Percentiles rank a stretch among this genome's conserved stretches.
Conservation (phyloP, 192 early-diverging fungal species). For the Blastocladiella britannica region DNA sequence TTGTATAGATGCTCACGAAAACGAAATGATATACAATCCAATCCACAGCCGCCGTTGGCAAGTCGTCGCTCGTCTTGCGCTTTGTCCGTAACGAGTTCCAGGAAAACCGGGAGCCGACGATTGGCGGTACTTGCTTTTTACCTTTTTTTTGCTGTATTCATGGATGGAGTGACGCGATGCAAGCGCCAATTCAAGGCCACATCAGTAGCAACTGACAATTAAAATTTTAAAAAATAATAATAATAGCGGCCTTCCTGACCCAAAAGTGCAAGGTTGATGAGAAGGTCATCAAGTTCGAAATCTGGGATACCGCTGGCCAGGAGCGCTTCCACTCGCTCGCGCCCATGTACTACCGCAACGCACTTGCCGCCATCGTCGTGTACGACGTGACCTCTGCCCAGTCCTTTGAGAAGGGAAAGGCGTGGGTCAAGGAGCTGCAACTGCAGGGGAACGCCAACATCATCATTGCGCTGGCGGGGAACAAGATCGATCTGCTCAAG, state of each 20-base stretch:
- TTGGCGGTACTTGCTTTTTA: conserved; percentile 64
- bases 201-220: too few relatives aligned
- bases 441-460: conserved; percentile 51
- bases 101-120: conserved; percentile 95
- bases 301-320: conserved; percentile 64
- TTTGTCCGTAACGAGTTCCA: conserved; percentile 89
- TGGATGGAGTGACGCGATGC: too few relatives aligned
- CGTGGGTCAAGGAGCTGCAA: conserved; percentile 53
- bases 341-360: conserved; percentile 54
- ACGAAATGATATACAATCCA: neutral
- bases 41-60: conserved; percentile 75
- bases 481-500: conserved; percentile 33
- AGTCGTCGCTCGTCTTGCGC: conserved; percentile 82
- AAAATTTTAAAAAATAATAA: too few relatives aligned
- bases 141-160: too few relatives aligned
- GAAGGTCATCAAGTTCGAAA: conserved; percentile 78
- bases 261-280: conserved; percentile 85
- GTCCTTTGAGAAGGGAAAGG: conserved; percentile 45
- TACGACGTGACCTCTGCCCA: conserved; percentile 55
- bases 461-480: conserved; percentile 49
- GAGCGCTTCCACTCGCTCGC: conserved; percentile 49
- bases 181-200: too few relatives aligned
- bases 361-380: conserved; percentile 48
- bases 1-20: conserved; percentile 36
- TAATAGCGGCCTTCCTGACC: conserved; percentile 58